Conservation (phyloP, 106 monocot genomes). For the Alisma plantagoaquatica region DNA sequence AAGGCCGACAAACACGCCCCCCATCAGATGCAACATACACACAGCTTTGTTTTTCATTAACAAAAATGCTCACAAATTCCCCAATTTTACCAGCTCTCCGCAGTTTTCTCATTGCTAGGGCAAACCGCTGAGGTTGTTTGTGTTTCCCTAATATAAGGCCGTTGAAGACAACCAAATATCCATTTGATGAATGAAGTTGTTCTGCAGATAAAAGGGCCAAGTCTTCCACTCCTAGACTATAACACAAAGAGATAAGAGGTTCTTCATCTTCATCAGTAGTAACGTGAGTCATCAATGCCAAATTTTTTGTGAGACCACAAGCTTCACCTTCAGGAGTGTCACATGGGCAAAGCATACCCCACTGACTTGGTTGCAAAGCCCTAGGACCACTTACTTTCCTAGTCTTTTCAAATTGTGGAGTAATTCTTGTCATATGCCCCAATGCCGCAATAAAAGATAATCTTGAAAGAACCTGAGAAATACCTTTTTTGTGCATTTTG, state of each 20-base stretch:
- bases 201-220: constrained; percentile 52
- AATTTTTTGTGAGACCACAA: constrained; percentile 96
- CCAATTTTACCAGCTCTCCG: constrained; percentile 80
- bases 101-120: constrained; percentile 51
- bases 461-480: constrained; percentile 83
- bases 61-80: constrained; percentile 90
- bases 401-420: constrained; percentile 97
- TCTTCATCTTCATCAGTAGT: constrained; percentile 96
- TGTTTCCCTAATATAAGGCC: constrained; percentile 90
- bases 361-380: constrained; percentile 98
- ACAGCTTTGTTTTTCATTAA: constrained; percentile 82
- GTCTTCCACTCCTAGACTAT: constrained; percentile 54
- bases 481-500: constrained; percentile 90
- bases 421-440: constrained; percentile 89
- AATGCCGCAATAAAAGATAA: constrained; percentile 75
- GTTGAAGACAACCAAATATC: constrained; percentile 79
- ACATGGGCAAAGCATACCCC: constrained; percentile 99
- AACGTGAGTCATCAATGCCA: constrained; percentile 94
- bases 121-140: constrained; percentile 69
- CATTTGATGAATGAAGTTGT: constrained; percentile 63
- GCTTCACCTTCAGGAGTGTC: constrained; percentile 98
- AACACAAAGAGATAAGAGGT: constrained; percentile 45
- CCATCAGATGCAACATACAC: constrained; percentile 97
- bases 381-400: constrained; percentile 99
- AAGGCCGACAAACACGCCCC: constrained; percentile 94